phyloP scores from a whole-genome alignment of 805 yeast species.

The Sugiyamaella marilandica region DNA sequence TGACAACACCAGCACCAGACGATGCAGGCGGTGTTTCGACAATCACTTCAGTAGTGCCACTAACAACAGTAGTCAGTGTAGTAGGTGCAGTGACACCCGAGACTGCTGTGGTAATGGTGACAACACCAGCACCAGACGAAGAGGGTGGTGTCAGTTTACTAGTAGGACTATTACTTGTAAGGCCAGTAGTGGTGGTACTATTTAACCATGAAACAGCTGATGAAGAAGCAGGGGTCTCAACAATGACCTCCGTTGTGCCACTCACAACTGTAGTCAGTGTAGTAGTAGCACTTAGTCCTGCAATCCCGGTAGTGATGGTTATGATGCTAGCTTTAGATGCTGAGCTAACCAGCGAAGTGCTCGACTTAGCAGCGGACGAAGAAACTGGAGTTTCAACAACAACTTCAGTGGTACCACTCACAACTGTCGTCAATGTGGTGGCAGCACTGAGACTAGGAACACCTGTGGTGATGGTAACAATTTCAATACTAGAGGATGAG shows the following conservation, averaged over 20 bases:
- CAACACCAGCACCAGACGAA: slow-evolving; percentile 2
- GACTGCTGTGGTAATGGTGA: slow-evolving; percentile 1
- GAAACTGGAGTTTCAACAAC: no score
- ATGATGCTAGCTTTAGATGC: not conserved
- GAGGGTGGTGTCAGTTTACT: not conserved
- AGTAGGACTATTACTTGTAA: not conserved
- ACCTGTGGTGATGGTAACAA: no score
- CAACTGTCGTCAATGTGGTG: slow-evolving; percentile 1
- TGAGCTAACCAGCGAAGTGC: not conserved
- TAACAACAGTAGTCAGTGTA: not conserved
- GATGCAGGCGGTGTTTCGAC: not conserved
- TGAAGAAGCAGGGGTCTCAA: slow-evolving; percentile 1
- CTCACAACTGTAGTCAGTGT: slow-evolving; percentile 1
- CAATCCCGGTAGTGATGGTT: not conserved
- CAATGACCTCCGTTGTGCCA: slow-evolving; percentile 1
- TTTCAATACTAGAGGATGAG: no score
- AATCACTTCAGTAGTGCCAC: slow-evolving; percentile 1
- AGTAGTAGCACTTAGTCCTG: slow-evolving; percentile 6
- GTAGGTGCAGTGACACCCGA: not conserved
- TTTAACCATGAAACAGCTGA: not conserved
- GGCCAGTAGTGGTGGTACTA: slow-evolving; percentile 1
- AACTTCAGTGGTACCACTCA: not conserved
- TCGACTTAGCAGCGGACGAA: not conserved
- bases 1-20: slow-evolving; percentile 2
- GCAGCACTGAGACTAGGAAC: not conserved